Conservation (phyloP, 2,329 filamentous ascomycete genomes). For the Trichoderma pleuroti region DNA sequence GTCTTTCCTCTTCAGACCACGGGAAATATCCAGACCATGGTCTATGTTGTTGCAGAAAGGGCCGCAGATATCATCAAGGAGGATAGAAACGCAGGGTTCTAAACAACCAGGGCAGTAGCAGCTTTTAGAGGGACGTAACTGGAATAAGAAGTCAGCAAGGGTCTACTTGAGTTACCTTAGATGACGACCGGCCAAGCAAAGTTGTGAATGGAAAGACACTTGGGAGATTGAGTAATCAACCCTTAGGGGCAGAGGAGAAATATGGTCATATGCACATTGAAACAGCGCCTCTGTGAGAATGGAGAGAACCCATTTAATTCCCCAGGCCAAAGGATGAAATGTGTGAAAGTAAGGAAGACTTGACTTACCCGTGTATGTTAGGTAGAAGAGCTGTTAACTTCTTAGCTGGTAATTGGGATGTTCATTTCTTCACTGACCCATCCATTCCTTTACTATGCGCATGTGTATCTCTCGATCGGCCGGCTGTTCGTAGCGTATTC, state of each 20-base stretch:
- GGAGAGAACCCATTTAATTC: not conserved
- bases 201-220: not conserved
- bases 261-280: not conserved
- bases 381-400: not conserved
- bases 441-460: no score
- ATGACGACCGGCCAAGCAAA: not conserved
- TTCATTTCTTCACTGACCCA: no score
- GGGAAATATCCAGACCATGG: constrained; percentile 33
- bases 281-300: not conserved
- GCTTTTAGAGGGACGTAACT: not conserved
- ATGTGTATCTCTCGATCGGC: not conserved
- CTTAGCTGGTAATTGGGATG: not conserved
- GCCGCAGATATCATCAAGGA: constrained; percentile 35
- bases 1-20: constrained; percentile 43
- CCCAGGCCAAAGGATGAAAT: not conserved
- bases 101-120: not conserved
- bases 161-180: not conserved
- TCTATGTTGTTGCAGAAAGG: constrained; percentile 39
- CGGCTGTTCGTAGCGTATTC: not conserved
- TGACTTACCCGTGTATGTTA: not conserved
- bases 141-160: not conserved
- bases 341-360: not conserved
- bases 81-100: not conserved
- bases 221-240: not conserved
- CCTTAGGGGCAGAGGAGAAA: not conserved